These are phyloP conservation scores for Fusarium austroafricanum DNA, from an alignment of 2,329 filamentous ascomycete genomes.

Conservation along the genomic window DNA sequence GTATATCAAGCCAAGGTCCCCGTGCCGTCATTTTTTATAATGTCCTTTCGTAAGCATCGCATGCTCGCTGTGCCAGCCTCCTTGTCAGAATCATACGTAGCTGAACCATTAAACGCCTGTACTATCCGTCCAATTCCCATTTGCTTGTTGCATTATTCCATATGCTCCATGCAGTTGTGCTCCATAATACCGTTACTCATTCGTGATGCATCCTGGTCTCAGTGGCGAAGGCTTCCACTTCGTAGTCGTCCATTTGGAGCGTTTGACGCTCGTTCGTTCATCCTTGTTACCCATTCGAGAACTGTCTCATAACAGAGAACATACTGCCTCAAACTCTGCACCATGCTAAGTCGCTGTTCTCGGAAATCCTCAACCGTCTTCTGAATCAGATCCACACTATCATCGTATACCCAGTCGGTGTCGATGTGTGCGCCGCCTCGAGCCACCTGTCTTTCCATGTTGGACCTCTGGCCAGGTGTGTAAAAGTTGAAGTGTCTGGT, in stretches of 20 bases:
- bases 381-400: constrained; percentile 81
- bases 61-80: constrained; percentile 4
- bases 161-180: constrained; percentile 35
- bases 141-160: constrained; percentile 27
- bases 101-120: constrained; percentile 37
- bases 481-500: constrained; percentile 43
- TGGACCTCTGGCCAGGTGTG: constrained; percentile 28
- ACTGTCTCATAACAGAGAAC: constrained; percentile 97
- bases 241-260: constrained; percentile 40
- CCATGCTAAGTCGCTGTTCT: constrained; percentile 91
- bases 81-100: constrained; percentile 14
- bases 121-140: constrained; percentile 12
- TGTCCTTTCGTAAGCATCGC: constrained; percentile 33
- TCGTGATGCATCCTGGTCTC: constrained; percentile 31
- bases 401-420: constrained; percentile 74
- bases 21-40: constrained; percentile 29
- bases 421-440: constrained; percentile 51
- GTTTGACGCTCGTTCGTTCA: constrained; percentile 53
- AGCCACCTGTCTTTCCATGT: constrained; percentile 23
- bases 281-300: constrained; percentile 80
- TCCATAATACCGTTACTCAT: constrained; percentile 24
- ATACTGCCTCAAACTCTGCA: constrained; percentile 92
- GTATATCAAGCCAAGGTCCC: constrained; percentile 18
- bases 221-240: constrained; percentile 49
- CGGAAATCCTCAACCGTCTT: constrained; percentile 93